Base-by-base conservation (phyloP, 2,329 filamentous ascomycete genomes). In the Aschersonia sp. region DNA sequence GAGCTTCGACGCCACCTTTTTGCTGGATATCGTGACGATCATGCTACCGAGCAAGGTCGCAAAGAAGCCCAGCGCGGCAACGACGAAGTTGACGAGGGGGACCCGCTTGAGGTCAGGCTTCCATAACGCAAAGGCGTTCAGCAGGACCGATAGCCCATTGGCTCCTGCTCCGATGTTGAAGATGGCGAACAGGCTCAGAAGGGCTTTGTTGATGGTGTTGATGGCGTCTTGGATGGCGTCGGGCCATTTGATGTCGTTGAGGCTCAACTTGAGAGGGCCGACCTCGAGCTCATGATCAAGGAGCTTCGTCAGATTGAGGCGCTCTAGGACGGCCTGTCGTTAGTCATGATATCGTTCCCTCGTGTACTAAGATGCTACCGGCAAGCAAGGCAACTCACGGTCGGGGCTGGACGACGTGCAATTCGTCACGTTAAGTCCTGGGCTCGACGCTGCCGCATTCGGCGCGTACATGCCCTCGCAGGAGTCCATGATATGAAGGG, bases 121-220 rank as follows among this genome's bases (percentile, higher is more conserved):
- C 55, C 67, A 56, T 49, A 72, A 51, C 41, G 65, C 62, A 6
- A 54, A 61, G 45, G 66, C 47, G 45, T 60, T 65, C 10, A 58
- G 55, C 2, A 76, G 55, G 56, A 74, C 66, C 32, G 65, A 62
- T 2, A 73, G 58, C 9, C 67, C 71, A 2, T 68, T 60, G 53
- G 70, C 62, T 20, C 58, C 64, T 44, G 65, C 59, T 47, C 62
- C 66, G 2, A 77, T 51, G 41, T 71, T 65, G 58, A 71, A 76
- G 48, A 78, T 58, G 45, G 73, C 59, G 56, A 73, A 72, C 45
- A 74, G 59, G 30, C 63, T 67, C n/a, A 71, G 58, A 4, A 77
- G 64, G n/a, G 67, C 61, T 12, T 58, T 57, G 55, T 76, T 75
- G 56, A 77, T 61, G n/a, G 65, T 59, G 59, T 73, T 62, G 53